phyloP scores from a whole-genome alignment of 75 land plant genomes.

The Chamaecyparis obtusa region DNA sequence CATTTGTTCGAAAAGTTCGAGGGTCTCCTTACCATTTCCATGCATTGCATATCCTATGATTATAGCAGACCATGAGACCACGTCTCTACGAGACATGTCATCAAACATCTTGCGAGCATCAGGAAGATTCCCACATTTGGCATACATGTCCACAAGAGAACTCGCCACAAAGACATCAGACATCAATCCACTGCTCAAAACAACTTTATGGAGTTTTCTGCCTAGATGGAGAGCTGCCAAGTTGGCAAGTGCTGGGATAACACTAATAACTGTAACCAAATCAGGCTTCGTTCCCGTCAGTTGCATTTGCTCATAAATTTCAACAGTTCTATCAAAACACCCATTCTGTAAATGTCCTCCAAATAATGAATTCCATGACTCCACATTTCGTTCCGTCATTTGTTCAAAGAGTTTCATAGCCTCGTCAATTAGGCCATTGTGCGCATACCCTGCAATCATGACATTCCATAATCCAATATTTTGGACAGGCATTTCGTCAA shows the following conservation, averaged over 20 bases:
- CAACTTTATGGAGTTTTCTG: slow-evolving; percentile 38
- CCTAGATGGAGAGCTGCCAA: slow-evolving; percentile 50
- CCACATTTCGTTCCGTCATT: slow-evolving; percentile 52
- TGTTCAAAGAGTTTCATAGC: slow-evolving; percentile 48
- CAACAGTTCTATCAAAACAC: slow-evolving; percentile 38
- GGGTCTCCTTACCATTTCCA: slow-evolving; percentile 40
- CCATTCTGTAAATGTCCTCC: slow-evolving; percentile 61
- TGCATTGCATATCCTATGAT: slow-evolving; percentile 57
- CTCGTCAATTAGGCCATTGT: slow-evolving; percentile 32
- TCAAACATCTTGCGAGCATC: slow-evolving; percentile 45
- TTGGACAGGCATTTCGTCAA: slow-evolving; percentile 37
- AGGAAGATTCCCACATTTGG: slow-evolving; percentile 58
- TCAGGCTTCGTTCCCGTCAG: slow-evolving; percentile 27
- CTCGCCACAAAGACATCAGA: slow-evolving; percentile 26
- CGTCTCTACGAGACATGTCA: slow-evolving; percentile 11
- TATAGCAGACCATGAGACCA: slow-evolving; percentile 63
- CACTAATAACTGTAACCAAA: slow-evolving; percentile 39
- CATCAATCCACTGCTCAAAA: slow-evolving; percentile 16
- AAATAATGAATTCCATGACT: slow-evolving; percentile 65
- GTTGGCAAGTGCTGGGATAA: slow-evolving; percentile 53
- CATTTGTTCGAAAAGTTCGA: slow-evolving; percentile 46
- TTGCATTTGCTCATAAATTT: slow-evolving; percentile 47
- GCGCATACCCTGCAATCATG: slow-evolving; percentile 45
- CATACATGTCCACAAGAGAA: slow-evolving; percentile 65
- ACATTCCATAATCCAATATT: slow-evolving; percentile 54